Base-by-base conservation (phyloP, 2,329 filamentous ascomycete species). In the Scedosporium apiospermum region DNA sequence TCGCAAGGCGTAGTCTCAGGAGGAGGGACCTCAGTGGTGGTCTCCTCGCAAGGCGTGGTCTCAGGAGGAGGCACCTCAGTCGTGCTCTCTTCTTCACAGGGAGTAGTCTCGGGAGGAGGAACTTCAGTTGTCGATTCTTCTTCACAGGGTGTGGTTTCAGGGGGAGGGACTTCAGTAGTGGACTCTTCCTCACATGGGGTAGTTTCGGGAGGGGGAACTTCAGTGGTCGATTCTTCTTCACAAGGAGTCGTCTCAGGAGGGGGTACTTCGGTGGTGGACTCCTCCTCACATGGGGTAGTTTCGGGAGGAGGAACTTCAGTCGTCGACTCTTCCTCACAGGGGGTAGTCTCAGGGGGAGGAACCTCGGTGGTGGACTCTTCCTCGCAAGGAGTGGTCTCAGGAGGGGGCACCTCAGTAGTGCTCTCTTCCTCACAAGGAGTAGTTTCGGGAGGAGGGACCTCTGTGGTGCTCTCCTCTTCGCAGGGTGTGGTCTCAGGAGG, bases 51-150 rank as follows among this genome's bases (percentile, higher is more conserved):
- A 57, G 66, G 60, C 59, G 62, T 51, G 53, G 61, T 38, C 12
- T 58, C 26, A 16, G 49, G 61, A 53, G 64, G 64, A 21, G 63
- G 63, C 60, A 51, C 60, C 10, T 59, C 46, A 38, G 53, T 26
- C 6, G 53, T 26, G 6, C 3, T 27, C 14, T 57, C 53, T 16
- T 18, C 23, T 6, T 30, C 18, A 26, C 64, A 60, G 23, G 62
- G 41, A 62, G 59, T 30, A 21, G 62, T 62, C 27, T 27, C 34
- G 23, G 61, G 59, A 53, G 66, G 64, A 58, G 60, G 60, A 58
- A 60, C 42, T 27, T 58, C 5, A 34, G 14, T 23, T 2, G 23
- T 41, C 30, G 63, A n/a, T 9, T 23, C 26, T 16, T 18, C 23
- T 6, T 57, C 53, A 30, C 53, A 51, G 58, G 66, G 61, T 59